Evolutionary conservation across 73 alveolate species (phyloP).

Genomic region (Paramecium sexaurelia): DNA sequence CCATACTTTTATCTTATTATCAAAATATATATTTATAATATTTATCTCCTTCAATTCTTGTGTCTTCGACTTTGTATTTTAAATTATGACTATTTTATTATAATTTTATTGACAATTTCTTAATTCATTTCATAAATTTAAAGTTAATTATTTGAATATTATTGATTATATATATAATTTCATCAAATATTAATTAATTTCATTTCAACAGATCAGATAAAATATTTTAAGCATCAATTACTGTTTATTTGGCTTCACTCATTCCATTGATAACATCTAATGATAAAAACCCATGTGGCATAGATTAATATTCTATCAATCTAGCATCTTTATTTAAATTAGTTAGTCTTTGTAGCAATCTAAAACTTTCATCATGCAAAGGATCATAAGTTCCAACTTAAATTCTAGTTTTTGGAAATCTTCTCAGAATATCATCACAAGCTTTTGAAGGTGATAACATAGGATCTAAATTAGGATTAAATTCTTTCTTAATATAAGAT

Average conservation of each 20-base stretch:
- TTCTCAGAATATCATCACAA: slow-evolving; percentile 61
- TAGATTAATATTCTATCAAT: slow-evolving; percentile 34
- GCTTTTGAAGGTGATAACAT: slow-evolving; percentile 73
- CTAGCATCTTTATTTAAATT: slow-evolving; percentile 47
- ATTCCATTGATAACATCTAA: slow-evolving; percentile 43
- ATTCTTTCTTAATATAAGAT: slow-evolving; percentile 70
- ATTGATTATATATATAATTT: too few species aligned
- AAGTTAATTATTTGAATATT: too few species aligned
- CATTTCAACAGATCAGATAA: neutral
- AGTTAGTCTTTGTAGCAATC: slow-evolving; percentile 32
- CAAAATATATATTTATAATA: too few species aligned
- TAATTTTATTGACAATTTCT: too few species aligned
- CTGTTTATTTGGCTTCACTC: slow-evolving; percentile 46
- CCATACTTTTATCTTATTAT: too few species aligned
- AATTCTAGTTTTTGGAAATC: slow-evolving; percentile 74
- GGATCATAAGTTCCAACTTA: slow-evolving; percentile 80
- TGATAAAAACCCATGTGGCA: slow-evolving; percentile 68
- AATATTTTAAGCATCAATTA: slow-evolving; percentile 31
- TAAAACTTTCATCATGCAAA: slow-evolving; percentile 77
- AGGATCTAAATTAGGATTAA: slow-evolving; percentile 68
- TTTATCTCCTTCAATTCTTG: too few species aligned
- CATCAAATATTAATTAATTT: neutral
- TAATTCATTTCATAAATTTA: too few species aligned
- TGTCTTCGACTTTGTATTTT: too few species aligned
- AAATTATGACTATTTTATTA: too few species aligned